Conservation (phyloP, 2,329 filamentous ascomycete genomes). For the Chaetomiaceae sp. region DNA sequence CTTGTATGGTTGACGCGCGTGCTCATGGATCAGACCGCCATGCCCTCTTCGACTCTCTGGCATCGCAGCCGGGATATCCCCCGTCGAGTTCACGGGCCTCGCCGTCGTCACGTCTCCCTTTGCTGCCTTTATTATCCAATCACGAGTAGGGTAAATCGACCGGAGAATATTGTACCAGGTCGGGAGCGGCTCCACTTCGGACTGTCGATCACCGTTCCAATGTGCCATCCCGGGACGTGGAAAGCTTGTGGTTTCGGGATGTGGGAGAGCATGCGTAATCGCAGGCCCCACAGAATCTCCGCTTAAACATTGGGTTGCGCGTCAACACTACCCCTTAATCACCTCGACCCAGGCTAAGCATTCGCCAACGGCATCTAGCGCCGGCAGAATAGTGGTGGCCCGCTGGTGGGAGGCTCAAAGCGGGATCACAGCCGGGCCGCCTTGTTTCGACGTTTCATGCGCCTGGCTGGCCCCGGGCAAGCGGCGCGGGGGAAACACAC, state of each 20-base stretch:
- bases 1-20: background rate
- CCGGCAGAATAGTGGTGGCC: background rate
- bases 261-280: constrained; percentile 14
- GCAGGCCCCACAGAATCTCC: background rate
- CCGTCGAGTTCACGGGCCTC: background rate
- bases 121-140: background rate
- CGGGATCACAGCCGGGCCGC: background rate
- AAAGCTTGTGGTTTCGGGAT: background rate
- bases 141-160: too few species aligned
- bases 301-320: constrained; percentile 6
- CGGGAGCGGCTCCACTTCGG: background rate
- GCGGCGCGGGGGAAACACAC: background rate
- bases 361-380: background rate
- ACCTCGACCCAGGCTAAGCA: background rate
- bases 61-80: background rate
- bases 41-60: background rate
- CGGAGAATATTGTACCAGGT: too few species aligned
- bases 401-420: background rate
- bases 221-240: too few species aligned
- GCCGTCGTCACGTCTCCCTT: background rate
- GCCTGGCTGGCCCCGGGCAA: background rate
- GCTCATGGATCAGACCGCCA: background rate
- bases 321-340: constrained; percentile 6
- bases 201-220: background rate
- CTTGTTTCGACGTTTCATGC: background rate